phyloP scores from a whole-genome alignment of 78 protist genomes.

The Tieghemostelium lacteum region DNA sequence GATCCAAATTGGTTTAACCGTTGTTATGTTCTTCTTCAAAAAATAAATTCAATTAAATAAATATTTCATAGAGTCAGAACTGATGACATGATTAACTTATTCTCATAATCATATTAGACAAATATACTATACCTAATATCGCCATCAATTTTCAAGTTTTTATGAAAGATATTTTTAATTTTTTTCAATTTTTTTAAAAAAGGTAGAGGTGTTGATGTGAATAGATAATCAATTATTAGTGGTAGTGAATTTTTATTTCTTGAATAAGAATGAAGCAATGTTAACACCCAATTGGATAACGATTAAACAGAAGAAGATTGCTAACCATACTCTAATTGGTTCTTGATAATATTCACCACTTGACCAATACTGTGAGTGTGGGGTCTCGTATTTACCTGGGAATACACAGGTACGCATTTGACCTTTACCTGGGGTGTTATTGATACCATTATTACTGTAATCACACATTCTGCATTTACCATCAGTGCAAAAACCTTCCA shows the following conservation, averaged over 20 bases:
- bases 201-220: too few relatives aligned
- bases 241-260: too few relatives aligned
- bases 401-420: constrained; percentile 24
- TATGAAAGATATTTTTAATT: too few relatives aligned
- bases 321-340: constrained; percentile 42
- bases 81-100: too few relatives aligned
- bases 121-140: too few relatives aligned
- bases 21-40: too few relatives aligned
- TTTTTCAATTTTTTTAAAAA: too few relatives aligned
- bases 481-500: constrained; percentile 8
- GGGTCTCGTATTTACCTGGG: constrained; percentile 48
- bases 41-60: too few relatives aligned
- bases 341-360: constrained; percentile 13
- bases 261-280: neutral
- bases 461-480: constrained; percentile 34
- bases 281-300: neutral
- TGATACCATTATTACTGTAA: neutral
- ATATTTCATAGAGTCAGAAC: too few relatives aligned
- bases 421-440: neutral
- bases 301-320: constrained; percentile 38
- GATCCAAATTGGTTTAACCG: neutral
- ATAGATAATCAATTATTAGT: too few relatives aligned
- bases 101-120: too few relatives aligned
- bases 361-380: constrained; percentile 22
- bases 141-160: too few relatives aligned